Percentiles rank a stretch among this genome's conserved stretches.
phyloP scores from a whole-genome alignment of 768 basidiomycete genomes.

The Rhizopogon vinicolor region DNA sequence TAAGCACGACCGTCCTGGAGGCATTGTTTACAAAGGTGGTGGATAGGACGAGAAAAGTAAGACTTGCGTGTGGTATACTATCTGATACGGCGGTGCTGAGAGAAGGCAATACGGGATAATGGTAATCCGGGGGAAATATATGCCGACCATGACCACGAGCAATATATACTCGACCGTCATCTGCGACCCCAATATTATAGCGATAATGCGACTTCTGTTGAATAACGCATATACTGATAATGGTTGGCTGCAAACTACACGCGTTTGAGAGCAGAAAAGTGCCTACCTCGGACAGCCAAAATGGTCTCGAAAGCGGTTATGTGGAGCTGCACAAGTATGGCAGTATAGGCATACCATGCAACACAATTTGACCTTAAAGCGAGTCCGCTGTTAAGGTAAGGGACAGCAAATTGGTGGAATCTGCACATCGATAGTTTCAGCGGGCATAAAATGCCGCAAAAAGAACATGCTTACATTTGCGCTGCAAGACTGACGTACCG shows the following conservation, averaged over 20 bases:
- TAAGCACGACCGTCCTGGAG: constrained; percentile 23
- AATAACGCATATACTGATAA: constrained; percentile 23
- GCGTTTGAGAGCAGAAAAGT: neutral
- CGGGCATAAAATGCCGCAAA: too few species aligned
- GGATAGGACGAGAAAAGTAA: neutral
- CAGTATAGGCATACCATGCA: constrained; percentile 15
- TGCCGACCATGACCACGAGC: constrained; percentile 22
- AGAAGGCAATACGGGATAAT: constrained; percentile 1
- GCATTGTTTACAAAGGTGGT: neutral
- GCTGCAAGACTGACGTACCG: constrained; percentile 1
- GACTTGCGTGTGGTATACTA: neutral
- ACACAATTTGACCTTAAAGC: constrained; percentile 9
- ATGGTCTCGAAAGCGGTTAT: constrained; percentile 15
- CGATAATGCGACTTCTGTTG: constrained; percentile 28
- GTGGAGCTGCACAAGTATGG: constrained; percentile 9
- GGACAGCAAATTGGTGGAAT: constrained; percentile 2
- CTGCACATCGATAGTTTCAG: neutral
- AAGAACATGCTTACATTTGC: neutral
- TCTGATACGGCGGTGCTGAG: neutral
- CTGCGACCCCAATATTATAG: constrained; percentile 1
- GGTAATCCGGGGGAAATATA: constrained; percentile 20
- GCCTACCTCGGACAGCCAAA: constrained; percentile 22
- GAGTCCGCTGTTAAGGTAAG: constrained; percentile 7
- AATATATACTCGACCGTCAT: neutral
- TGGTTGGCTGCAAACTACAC: neutral